Base-by-base conservation (phyloP, 2,329 filamentous ascomycete genomes). In the Botrytis paeoniae region DNA sequence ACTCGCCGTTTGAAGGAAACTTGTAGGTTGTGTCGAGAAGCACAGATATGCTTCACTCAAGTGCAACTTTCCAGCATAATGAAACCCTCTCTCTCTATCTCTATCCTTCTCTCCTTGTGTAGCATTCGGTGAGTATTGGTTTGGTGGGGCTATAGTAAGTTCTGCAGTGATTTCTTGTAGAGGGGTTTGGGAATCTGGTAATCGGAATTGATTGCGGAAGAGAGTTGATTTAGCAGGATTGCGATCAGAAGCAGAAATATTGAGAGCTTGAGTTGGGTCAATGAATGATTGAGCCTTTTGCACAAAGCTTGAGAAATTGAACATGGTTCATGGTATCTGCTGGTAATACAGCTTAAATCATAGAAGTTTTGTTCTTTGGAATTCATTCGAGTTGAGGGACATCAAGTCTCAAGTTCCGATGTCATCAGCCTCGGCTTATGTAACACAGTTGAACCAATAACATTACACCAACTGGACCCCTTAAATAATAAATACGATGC, bases 141-240 rank as follows among this genome's bases (percentile, higher is more conserved):
- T 76, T 76, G 89, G 89, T 75, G 89, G 90, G 72, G 92, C 91
- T 74, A 99, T 93, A 73, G 94, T 97, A 74, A 99, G 89, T 85
- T 99, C 96, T 80, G 96, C 95, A 75, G 93, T 94, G 84, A 99
- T 98, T 85, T 99, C 96, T 84, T 97, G 94, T 73, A 98, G 88
- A 72, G 96, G 96, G 75, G 93, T 95, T 84, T 99, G 95, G 57
- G 93, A 92, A 80, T 94, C 90, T 63, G 96, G 96, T 48, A 99
- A 91, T 77, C 96, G 93, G 85, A 99, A 99, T 84, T 99, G 96
- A 82, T 92, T 92, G 84, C 96, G 94, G 85, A 98, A 99, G 74
- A 98, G 89, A 69, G 92, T 92, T 72, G 94, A 91, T 85, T 98
- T 98, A 80, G 95, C 95, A 68, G 95, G 94, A 81, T 93, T 92